Base-by-base conservation (phyloP, 345 rosid species). In the Lagerstroemia speciosa region DNA sequence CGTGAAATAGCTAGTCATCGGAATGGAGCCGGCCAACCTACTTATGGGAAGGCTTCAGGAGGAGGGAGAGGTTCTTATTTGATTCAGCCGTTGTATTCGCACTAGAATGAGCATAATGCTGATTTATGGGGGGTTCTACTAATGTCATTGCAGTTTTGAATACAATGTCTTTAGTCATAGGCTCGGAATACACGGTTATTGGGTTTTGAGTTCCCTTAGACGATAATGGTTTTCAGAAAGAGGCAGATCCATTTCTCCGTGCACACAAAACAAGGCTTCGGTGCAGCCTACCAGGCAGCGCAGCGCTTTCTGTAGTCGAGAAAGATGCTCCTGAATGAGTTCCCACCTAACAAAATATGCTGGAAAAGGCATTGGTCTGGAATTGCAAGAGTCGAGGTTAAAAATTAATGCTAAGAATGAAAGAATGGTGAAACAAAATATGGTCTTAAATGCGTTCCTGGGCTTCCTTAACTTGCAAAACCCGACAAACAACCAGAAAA, bases 341-440 rank as follows among this genome's bases (percentile, higher is more conserved):
- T 61, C 80, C 38, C 83, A 86, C 78, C 71, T 93, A 68, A 93
- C 97, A 11, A 90, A 84, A 85, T 80, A 90, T 75, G 98, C 98
- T 38, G 98, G 97, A 75, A 93, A 97, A 20, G 96, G 98, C 65
- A 87, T 93, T 8, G 98, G 97, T 69, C 97, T 93, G 60, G 98
- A 90, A 76, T 90, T 90, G 71, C 88, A 96, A 24, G 97, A 93
- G 83, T 86, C 92, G 0, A 93, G 97, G 27, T 76, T 90, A 36
- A 84, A 74, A 77, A 84, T 90, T 52, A 90, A 89, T 79, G 84
- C 85, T 31, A 93, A 86, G 84, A 90, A 93, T 66, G 92, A 88
- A 41, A 81, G 84, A 37, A 64, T 80, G 37, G 69, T 93, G 71
- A 88, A 73, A 77, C 74, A 85, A 17, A 69, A 82, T 41, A 90